A percentile compares a stretch with the other conserved stretches of the same genome.
Conservation (phyloP, 768 basidiomycete genomes). For the Lactarius deliciosus region DNA sequence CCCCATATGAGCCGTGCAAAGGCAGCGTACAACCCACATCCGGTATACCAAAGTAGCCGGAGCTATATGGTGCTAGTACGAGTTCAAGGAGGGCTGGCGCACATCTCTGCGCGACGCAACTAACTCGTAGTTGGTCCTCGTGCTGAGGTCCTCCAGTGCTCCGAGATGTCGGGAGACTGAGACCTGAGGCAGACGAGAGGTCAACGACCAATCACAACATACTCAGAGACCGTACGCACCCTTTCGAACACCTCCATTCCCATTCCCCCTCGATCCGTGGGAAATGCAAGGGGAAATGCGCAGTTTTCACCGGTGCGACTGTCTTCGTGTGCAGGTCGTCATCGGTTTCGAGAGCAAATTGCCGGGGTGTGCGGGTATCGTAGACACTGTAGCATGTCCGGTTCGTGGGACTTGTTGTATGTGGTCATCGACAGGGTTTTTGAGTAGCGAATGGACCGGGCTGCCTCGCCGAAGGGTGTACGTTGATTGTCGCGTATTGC, state of each 20-base stretch:
- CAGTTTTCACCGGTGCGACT: neutral
- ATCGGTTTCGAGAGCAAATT: neutral
- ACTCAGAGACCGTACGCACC: neutral
- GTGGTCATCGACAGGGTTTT: too few relatives aligned
- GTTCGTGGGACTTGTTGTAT: neutral
- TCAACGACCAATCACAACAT: neutral
- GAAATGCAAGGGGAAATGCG: neutral
- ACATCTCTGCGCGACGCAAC: too few relatives aligned
- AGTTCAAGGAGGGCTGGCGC: too few relatives aligned
- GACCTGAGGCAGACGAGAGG: neutral
- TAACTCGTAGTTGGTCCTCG: too few relatives aligned
- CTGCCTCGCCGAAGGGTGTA: too few relatives aligned
- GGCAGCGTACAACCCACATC: too few relatives aligned
- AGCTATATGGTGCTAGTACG: too few relatives aligned
- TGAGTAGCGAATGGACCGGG: too few relatives aligned
- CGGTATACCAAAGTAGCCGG: too few relatives aligned
- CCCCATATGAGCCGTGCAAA: too few relatives aligned
- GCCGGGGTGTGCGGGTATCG: neutral
- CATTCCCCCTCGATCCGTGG: neutral
- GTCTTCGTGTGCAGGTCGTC: neutral
- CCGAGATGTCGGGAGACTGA: neutral
- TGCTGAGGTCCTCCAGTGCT: neutral
- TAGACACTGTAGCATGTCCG: neutral
- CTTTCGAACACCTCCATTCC: neutral
- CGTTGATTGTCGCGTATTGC: too few relatives aligned